Evolutionary conservation across 2,329 filamentous ascomycete species (phyloP), one percentile per base, ranked within the genome.

Genomic region (Aspergillus eucalypticola): DNA sequence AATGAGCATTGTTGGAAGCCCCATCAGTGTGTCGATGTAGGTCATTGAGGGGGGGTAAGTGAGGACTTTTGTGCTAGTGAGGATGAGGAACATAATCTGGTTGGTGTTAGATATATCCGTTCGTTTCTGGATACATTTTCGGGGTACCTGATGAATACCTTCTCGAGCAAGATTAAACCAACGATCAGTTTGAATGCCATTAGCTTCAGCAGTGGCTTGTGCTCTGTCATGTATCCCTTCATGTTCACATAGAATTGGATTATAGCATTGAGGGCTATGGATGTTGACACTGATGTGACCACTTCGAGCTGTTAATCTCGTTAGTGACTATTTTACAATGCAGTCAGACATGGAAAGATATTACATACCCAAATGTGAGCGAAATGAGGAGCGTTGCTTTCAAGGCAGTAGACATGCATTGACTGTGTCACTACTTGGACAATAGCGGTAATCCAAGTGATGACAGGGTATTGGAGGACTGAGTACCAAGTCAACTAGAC

Each of bases 401-500:
- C 69, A 1, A 68, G 55, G 39, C 75, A 77, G 63, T 73, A 77
- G 0, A 64, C 54, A 4, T 66, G 66, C 0, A 58, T 57, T 0
- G 71, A 70, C 52, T 76, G 64, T 0, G 75, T 74, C 50, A 76
- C 71, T 17, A 64, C 69, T 1, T 70, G 70, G 2, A 58, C 66
- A n/a, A 75, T 54, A 3, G 71, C 67, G 5, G 70, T 53, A 7
- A 65, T 41, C 4, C 69, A 56, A 7, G 66, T 57, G n/a, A 72
- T 59, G 10, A 72, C 27, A 0, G 78, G 75, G 46, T 78, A 80
- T 65, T 81, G 79, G 44, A 81, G 35, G 10, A 60, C 51, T 8
- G 38, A 35, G 5, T 51, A 50, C 38, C 48, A 60, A 13, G 54
- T 55, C 25, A 46, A 44, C 58, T 60, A 13, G 21, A 29, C 2